phyloP scores from a whole-genome alignment of 768 basidiomycete genomes.

The Suillus clintonianus region DNA sequence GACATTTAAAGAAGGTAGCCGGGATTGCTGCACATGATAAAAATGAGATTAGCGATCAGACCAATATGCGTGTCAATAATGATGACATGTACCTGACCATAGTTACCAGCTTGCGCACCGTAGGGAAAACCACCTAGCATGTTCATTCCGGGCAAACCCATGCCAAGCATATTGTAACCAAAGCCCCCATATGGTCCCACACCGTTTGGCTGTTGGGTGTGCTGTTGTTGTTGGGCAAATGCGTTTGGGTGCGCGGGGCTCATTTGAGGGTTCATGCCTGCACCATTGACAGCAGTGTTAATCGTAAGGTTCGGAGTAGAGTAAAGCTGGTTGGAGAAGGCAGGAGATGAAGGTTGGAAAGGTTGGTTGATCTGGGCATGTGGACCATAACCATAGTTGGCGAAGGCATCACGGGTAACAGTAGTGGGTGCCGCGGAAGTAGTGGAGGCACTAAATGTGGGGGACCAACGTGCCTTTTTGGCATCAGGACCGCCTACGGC shows the following conservation, averaged over 20 bases:
- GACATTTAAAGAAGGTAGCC: slow-evolving; percentile 65
- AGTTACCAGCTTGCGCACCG: slow-evolving; percentile 67
- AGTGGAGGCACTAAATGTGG: slow-evolving; percentile 47
- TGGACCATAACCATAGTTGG: slow-evolving; percentile 86
- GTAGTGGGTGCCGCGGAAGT: slow-evolving; percentile 37
- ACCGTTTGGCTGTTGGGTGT: slow-evolving; percentile 45
- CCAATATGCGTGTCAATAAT: not conserved
- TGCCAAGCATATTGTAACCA: slow-evolving; percentile 77
- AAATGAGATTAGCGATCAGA: slow-evolving; percentile 2
- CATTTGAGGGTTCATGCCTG: slow-evolving; percentile 57
- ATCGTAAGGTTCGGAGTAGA: slow-evolving; percentile 71
- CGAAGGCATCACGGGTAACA: slow-evolving; percentile 68
- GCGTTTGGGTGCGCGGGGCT: slow-evolving; percentile 63
- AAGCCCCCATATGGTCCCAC: slow-evolving; percentile 60
- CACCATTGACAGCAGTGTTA: slow-evolving; percentile 56
- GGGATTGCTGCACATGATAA: slow-evolving; percentile 35
- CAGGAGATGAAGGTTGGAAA: slow-evolving; percentile 47
- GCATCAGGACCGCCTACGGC: slow-evolving; percentile 77
- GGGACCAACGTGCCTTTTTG: slow-evolving; percentile 91
- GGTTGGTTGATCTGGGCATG: slow-evolving; percentile 65
- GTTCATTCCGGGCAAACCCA: slow-evolving; percentile 75
- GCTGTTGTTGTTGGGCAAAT: slow-evolving; percentile 45
- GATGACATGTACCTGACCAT: slow-evolving; percentile 53
- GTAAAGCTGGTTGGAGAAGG: slow-evolving; percentile 65
- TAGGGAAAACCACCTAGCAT: slow-evolving; percentile 77